A percentile compares a stretch with the other conserved stretches of the same genome.
These are phyloP conservation scores for Pelargonium nanum DNA, from an alignment of 345 rosid genomes.

Conservation along the genomic window DNA sequence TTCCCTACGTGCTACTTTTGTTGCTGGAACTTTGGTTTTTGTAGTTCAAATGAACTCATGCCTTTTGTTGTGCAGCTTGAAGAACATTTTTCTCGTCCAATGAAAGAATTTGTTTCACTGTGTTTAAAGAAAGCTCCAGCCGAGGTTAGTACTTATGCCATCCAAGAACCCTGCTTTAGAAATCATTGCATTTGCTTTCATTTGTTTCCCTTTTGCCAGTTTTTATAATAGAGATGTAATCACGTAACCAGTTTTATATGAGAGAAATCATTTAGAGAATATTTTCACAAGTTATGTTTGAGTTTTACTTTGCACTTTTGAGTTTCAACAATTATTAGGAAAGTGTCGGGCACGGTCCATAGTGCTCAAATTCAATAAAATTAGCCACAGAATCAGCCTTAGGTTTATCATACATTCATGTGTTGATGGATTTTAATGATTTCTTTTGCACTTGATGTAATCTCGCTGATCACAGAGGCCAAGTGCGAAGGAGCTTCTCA, in stretches of 20 bases:
- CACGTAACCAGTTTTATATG: no score
- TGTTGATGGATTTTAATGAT: no score
- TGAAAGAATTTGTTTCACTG: slow-evolving; percentile 92
- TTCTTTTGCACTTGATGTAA: no score
- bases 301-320: no score
- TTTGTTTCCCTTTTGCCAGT: no score
- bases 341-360: not conserved
- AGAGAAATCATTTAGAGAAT: no score
- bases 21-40: slow-evolving; percentile 4
- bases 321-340: no score
- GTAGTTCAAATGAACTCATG: slow-evolving; percentile 14
- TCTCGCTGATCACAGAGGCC: slow-evolving; percentile 55
- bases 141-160: slow-evolving; percentile 52
- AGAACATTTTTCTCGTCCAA: slow-evolving; percentile 94
- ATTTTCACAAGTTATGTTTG: no score
- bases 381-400: not conserved
- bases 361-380: not conserved
- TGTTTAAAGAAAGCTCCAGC: slow-evolving; percentile 88
- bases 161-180: not conserved
- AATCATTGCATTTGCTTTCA: no score
- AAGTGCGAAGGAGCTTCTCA: slow-evolving; percentile 93
- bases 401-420: not conserved
- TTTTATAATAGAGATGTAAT: no score
- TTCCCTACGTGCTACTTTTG: not conserved
- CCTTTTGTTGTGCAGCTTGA: slow-evolving; percentile 62